Conservation (phyloP, 1,139 yeast genomes). For the Taphrina wiesneri region DNA sequence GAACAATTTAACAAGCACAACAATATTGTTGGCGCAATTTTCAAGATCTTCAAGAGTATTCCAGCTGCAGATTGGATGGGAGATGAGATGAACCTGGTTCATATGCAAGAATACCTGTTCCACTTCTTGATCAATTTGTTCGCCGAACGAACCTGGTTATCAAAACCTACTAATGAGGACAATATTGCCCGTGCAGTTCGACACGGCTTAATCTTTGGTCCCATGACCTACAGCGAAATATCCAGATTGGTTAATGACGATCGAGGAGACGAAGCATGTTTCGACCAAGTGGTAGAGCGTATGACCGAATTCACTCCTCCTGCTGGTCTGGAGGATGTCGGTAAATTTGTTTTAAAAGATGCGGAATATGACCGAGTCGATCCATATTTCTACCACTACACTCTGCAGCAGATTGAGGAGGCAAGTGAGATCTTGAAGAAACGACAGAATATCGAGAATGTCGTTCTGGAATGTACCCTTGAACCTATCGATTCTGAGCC, state of each 20-base stretch:
- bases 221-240: conserved; percentile 69
- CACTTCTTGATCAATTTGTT: conserved; percentile 68
- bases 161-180: conserved; percentile 53
- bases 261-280: conserved; percentile 66
- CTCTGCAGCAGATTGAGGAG: conserved; percentile 78
- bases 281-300: conserved; percentile 65
- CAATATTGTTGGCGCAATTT: not conserved
- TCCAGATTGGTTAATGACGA: conserved; percentile 73
- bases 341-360: conserved; percentile 67
- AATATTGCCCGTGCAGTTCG: conserved; percentile 69
- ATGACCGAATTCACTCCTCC: conserved; percentile 68
- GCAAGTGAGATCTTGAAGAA: conserved; percentile 59
- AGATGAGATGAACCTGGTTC: conserved; percentile 47
- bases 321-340: conserved; percentile 62
- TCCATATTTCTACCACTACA: conserved; percentile 78
- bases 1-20: conserved; percentile 6
- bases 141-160: conserved; percentile 66
- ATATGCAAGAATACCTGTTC: conserved; percentile 79
- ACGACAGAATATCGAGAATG: conserved; percentile 5
- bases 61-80: conserved; percentile 15
- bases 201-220: conserved; percentile 75
- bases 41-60: conserved; percentile 3
- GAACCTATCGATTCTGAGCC: not conserved
- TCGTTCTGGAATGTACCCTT: conserved; percentile 42
- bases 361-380: conserved; percentile 60